phyloP scores from a whole-genome alignment of 2,329 filamentous ascomycete genomes.

The Fusarium redolens region DNA sequence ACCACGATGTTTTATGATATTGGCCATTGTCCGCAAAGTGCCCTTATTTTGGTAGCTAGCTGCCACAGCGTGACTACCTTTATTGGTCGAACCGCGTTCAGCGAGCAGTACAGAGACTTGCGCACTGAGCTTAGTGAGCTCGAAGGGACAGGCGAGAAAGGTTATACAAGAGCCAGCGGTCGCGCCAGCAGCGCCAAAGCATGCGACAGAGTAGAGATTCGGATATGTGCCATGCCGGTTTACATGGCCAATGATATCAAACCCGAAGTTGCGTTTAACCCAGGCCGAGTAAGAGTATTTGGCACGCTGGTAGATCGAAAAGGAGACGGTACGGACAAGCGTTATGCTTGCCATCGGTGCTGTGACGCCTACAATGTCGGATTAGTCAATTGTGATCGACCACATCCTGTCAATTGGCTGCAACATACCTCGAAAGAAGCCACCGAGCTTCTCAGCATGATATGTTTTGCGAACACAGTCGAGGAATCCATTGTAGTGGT shows the following conservation, averaged over 20 bases:
- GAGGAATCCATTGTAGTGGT: conserved; percentile 78
- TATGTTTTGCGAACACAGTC: conserved; percentile 84
- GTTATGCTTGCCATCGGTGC: conserved; percentile 85
- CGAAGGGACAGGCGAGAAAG: conserved; percentile 85
- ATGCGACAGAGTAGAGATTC: conserved; percentile 77
- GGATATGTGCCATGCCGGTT: conserved; percentile 78
- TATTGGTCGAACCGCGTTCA: conserved; percentile 49
- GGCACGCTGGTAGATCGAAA: conserved; percentile 82
- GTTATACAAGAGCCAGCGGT: conserved; percentile 85
- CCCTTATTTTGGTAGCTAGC: conserved; percentile 82
- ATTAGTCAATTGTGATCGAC: conserved; percentile 21
- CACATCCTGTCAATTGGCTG: not conserved
- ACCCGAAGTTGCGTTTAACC: conserved; percentile 73
- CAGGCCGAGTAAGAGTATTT: conserved; percentile 79
- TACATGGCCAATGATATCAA: conserved; percentile 79
- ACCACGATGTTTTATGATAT: conserved; percentile 81
- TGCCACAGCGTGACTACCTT: conserved; percentile 68
- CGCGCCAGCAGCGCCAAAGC: conserved; percentile 82
- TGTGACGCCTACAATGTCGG: conserved; percentile 68
- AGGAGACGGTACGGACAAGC: conserved; percentile 80
- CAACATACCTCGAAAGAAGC: conserved; percentile 83
- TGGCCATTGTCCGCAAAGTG: conserved; percentile 79
- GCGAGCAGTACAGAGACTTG: conserved; percentile 86
- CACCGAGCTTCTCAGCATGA: conserved; percentile 74
- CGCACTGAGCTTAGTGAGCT: conserved; percentile 88